phyloP scores from a whole-genome alignment of 192 early-diverging fungal species.

The Gryganskiella cystojenkinii region DNA sequence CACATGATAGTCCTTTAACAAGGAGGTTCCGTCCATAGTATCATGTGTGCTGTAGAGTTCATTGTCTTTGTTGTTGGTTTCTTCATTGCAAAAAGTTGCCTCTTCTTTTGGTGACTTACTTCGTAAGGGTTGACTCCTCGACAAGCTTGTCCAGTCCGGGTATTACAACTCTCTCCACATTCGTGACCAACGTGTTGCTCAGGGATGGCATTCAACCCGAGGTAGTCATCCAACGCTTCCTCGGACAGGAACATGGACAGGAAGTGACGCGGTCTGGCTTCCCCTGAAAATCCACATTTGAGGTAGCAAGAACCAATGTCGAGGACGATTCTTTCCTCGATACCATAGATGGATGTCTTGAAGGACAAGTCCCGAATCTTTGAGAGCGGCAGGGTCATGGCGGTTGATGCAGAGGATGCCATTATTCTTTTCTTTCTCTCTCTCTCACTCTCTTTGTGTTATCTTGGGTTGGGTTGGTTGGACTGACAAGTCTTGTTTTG shows the following conservation, averaged over 20 bases:
- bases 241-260: constrained; percentile 63
- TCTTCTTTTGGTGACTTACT: no score
- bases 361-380: constrained; percentile 49
- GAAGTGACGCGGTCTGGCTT: constrained; percentile 77
- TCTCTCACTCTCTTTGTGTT: no score
- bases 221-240: constrained; percentile 53
- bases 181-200: constrained; percentile 57
- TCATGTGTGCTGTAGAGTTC: no score
- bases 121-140: constrained; percentile 28
- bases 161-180: constrained; percentile 37
- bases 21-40: no score
- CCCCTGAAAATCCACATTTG: constrained; percentile 89
- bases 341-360: constrained; percentile 71
- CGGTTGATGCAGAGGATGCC: not conserved
- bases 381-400: constrained; percentile 39
- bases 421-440: not conserved
- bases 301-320: constrained; percentile 87
- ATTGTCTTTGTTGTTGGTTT: no score
- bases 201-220: constrained; percentile 49
- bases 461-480: no score
- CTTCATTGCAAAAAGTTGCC: not conserved
- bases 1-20: not conserved
- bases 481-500: no score
- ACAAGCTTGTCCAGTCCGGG: constrained; percentile 26
- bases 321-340: constrained; percentile 89